Conservation (phyloP, 352 stramenopile genomes). For the Peronospora belbahrii region DNA sequence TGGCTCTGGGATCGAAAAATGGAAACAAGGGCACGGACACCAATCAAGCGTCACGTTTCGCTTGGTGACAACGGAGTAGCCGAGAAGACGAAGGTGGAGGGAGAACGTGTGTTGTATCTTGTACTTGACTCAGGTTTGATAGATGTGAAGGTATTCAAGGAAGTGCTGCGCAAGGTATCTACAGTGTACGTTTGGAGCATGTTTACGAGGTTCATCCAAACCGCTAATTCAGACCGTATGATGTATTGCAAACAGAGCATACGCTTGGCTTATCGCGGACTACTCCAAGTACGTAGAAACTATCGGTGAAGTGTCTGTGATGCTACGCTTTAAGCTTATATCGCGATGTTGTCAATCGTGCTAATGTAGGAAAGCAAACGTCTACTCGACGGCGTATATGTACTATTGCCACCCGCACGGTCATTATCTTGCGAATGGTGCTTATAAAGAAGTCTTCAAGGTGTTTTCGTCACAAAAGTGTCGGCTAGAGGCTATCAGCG, state of each 20-base stretch:
- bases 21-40: constrained; percentile 29
- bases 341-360: neutral
- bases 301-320: neutral
- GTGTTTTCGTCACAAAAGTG: constrained; percentile 57
- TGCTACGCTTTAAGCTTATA: constrained; percentile 2
- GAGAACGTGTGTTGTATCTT: constrained; percentile 34
- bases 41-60: constrained; percentile 26
- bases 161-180: constrained; percentile 34
- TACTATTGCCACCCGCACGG: constrained; percentile 53
- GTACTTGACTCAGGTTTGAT: constrained; percentile 40
- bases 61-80: constrained; percentile 4
- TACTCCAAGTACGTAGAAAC: constrained; percentile 36
- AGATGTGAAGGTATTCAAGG: constrained; percentile 23
- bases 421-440: constrained; percentile 72
- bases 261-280: constrained; percentile 45
- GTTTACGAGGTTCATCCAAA: neutral
- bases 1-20: constrained; percentile 46
- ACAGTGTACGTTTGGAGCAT: constrained; percentile 27
- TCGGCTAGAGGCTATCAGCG: constrained; percentile 68
- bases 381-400: constrained; percentile 34
- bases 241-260: constrained; percentile 24
- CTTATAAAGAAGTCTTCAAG: constrained; percentile 87
- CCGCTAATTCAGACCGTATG: neutral
- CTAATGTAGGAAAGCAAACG: constrained; percentile 31
- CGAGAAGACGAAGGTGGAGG: constrained; percentile 20